Base-by-base conservation (phyloP, 1,284 basidiomycete species). In the Acaromyces ingoldii region DNA sequence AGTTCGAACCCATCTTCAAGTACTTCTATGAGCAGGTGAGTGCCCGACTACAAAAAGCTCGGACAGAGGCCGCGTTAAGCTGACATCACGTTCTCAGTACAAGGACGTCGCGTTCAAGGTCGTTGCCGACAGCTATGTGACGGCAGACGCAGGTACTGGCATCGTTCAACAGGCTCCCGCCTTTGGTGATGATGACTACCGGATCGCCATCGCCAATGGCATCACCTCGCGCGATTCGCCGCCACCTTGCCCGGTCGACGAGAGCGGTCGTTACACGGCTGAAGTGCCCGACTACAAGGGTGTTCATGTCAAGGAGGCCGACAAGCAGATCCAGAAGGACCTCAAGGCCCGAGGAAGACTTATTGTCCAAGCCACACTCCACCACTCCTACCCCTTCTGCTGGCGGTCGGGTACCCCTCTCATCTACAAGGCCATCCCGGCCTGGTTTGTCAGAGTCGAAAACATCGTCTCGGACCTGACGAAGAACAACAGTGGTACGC, bases 91-190 rank as follows among this genome's bases (percentile, higher is more conserved):
- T 13, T 11, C 25, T 0, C 66, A 93, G 87, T 98, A 84, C 76
- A 87, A 90, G 76, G 90, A 91, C 76, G 85, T 84, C 62, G 93
- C 90, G 0, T 98, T 96, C 82, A 80, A 87, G 52, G 89, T 98
- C 15, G 77, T 98, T 6, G 82, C 83, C 25, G 95, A 98, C 75
- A 86, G 85, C 0, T 99, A 99, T 74, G 93, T 99, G 48, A 96
- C 91, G 1, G 88, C 86, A 63, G 82, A 85, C 11, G 89, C 92
- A 52, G 93, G 95, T 78, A 99, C 95, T 33, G 93, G 93, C 76
- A 93, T 98, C 70, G 95, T 99, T 44, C 95, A 98, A 76, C 95
- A 99, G 79, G 91, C 95, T 1, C 95, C 95, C 1, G 92, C 89
- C 0, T 98, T 96, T 72, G 95, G 95, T 81, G 95, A 97, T 72